Evolutionary conservation across 805 yeast genomes (phyloP), one percentile per base, ranked within the genome.

Genomic region (Metschnikowia kofuensis): DNA sequence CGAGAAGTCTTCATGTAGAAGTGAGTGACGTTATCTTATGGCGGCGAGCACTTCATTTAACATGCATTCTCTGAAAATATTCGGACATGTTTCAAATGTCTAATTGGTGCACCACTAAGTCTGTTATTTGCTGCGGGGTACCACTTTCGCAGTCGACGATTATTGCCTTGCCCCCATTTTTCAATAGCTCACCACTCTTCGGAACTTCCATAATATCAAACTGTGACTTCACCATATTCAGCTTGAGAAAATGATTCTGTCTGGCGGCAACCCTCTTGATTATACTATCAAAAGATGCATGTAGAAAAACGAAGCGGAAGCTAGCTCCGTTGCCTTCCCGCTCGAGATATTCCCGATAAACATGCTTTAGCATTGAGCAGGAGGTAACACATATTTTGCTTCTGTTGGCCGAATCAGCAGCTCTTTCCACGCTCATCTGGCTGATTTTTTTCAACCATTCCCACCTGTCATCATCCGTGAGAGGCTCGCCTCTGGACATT

Each of bases 401-500:
- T 35, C 58, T 35, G 51, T 61, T 56, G 6, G 41, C 38, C 5
- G 58, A 41, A 2, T 62, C 62, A 8, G 57, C 42, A 4, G 84
- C 75, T n/a, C 65, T 58, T 0, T 56, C 53, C 2, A 79, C 68
- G 1, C 83, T 68, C 5, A 55, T 53, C 6, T 57, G 52, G 4
- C 84, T 69, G 11, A 94, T 67, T 35, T 64, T 63, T 35, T 72
- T 66, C 15, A 94, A 75, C 99, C 99, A 94, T 1, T 79, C 91
- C 91, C 92, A 87, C 51, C 99, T 72, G 66, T 94, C 99, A 1
- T 84, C 94, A 62, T 94, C 99, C 0, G 84, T 80, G 49, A 94
- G 72, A 1, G 98, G 96, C 16, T 79, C 75, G 0, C 96, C 96
- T 16, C 72, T 59, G 2, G 86, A 67, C 99, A 94, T 94, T 66